phyloP scores from a whole-genome alignment of 352 stramenopile genomes.

The Phytophthora sansomeana region DNA sequence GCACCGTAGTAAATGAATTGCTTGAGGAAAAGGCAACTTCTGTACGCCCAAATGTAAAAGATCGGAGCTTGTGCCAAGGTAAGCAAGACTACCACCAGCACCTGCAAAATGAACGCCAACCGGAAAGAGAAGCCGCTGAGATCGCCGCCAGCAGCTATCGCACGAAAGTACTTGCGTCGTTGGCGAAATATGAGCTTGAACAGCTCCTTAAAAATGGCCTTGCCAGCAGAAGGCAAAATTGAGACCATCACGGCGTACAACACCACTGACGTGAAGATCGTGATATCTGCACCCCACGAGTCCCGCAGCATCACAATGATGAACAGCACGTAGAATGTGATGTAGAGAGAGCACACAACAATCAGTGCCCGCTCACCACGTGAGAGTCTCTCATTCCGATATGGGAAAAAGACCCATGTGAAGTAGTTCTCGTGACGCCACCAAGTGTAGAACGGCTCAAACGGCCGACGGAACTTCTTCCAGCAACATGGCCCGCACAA shows the following conservation, averaged over 20 bases:
- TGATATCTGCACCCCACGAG: slow-evolving; percentile 44
- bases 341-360: slow-evolving; percentile 73
- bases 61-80: slow-evolving; percentile 63
- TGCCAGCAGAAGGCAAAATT: slow-evolving; percentile 61
- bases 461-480: slow-evolving; percentile 66
- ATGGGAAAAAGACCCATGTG: slow-evolving; percentile 78
- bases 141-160: slow-evolving; percentile 52
- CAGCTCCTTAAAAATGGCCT: slow-evolving; percentile 81
- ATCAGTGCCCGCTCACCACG: slow-evolving; percentile 68
- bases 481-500: slow-evolving; percentile 74
- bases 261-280: slow-evolving; percentile 50
- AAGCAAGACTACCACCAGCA: slow-evolving; percentile 60
- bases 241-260: slow-evolving; percentile 63
- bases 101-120: slow-evolving; percentile 61
- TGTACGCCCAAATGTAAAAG: slow-evolving; percentile 74
- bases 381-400: slow-evolving; percentile 69
- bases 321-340: slow-evolving; percentile 83
- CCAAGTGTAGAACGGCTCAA: slow-evolving; percentile 80
- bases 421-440: slow-evolving; percentile 86
- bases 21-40: slow-evolving; percentile 65
- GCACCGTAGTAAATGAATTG: slow-evolving; percentile 73
- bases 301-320: slow-evolving; percentile 71
- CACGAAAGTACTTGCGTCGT: slow-evolving; percentile 70
- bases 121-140: slow-evolving; percentile 62
- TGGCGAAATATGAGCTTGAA: slow-evolving; percentile 84